Conservation (phyloP, 1,284 basidiomycete genomes). For the Meripilus lineatus region DNA sequence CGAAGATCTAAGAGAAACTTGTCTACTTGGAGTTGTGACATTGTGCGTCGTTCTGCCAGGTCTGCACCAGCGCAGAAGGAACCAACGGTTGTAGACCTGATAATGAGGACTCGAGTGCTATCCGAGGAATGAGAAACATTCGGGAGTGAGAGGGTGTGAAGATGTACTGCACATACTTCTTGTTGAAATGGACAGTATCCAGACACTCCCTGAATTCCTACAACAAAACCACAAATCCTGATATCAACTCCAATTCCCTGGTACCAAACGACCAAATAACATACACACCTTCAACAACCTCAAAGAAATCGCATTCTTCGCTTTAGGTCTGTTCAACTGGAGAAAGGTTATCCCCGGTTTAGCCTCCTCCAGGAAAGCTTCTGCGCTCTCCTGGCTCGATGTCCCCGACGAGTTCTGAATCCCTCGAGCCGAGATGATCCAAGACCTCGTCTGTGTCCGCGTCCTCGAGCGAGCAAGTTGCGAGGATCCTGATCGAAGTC, state of each 20-base stretch:
- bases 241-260: not conserved
- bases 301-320: slow-evolving; percentile 87
- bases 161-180: slow-evolving; percentile 2
- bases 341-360: slow-evolving; percentile 57
- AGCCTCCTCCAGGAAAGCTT: slow-evolving; percentile 55
- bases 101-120: slow-evolving; percentile 73
- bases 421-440: too few relatives aligned
- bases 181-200: slow-evolving; percentile 27
- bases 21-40: slow-evolving; percentile 72
- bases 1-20: slow-evolving; percentile 80
- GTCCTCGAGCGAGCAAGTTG: not conserved
- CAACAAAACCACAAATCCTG: slow-evolving; percentile 9
- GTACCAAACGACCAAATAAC: not conserved
- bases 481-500: not conserved
- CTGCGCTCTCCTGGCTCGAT: slow-evolving; percentile 13
- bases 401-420: too few relatives aligned
- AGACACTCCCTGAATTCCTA: slow-evolving; percentile 74
- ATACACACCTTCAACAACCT: slow-evolving; percentile 58
- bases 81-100: slow-evolving; percentile 70
- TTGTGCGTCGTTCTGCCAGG: slow-evolving; percentile 78
- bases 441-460: not conserved
- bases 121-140: not conserved
- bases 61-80: slow-evolving; percentile 94
- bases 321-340: slow-evolving; percentile 75
- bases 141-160: not conserved